These are phyloP conservation scores for Clonostachys solani DNA, from an alignment of 2,329 filamentous ascomycete genomes.

Conservation along the genomic window DNA sequence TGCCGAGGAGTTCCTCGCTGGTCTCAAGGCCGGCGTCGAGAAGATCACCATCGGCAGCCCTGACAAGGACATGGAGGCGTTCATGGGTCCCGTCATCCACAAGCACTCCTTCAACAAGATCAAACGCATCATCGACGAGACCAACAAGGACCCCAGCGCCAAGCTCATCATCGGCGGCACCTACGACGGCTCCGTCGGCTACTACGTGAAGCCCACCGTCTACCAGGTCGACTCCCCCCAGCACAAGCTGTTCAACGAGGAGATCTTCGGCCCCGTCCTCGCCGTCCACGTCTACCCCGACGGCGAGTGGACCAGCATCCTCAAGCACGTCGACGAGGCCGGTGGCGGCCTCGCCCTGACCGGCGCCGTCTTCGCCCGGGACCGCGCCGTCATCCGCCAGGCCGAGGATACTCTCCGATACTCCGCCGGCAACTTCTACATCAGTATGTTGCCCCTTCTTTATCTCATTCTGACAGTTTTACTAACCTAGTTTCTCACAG, in stretches of 20 bases:
- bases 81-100: slow-evolving; percentile 46
- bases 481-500: not conserved
- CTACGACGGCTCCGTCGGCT: slow-evolving; percentile 35
- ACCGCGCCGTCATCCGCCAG: slow-evolving; percentile 54
- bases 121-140: slow-evolving; percentile 34
- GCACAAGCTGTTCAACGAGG: slow-evolving; percentile 37
- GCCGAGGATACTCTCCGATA: slow-evolving; percentile 64
- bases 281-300: slow-evolving; percentile 41
- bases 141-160: slow-evolving; percentile 32
- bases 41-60: slow-evolving; percentile 20
- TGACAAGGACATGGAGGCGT: slow-evolving; percentile 25
- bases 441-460: slow-evolving; percentile 31
- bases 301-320: slow-evolving; percentile 16
- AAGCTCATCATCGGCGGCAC: slow-evolving; percentile 38
- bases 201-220: slow-evolving; percentile 40
- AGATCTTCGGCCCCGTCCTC: slow-evolving; percentile 45
- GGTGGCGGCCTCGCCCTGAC: slow-evolving; percentile 50
- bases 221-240: slow-evolving; percentile 33
- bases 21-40: slow-evolving; percentile 7
- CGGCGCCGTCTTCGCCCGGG: slow-evolving; percentile 64
- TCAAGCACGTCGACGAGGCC: slow-evolving; percentile 31
- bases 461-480: not conserved
- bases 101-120: slow-evolving; percentile 39
- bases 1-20: slow-evolving; percentile 24
- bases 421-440: slow-evolving; percentile 71